Evolutionary conservation across 306 rosid genomes (phyloP), one percentile per base, ranked within the genome.

Genomic region (Cyamopsis tetragonoloba): DNA sequence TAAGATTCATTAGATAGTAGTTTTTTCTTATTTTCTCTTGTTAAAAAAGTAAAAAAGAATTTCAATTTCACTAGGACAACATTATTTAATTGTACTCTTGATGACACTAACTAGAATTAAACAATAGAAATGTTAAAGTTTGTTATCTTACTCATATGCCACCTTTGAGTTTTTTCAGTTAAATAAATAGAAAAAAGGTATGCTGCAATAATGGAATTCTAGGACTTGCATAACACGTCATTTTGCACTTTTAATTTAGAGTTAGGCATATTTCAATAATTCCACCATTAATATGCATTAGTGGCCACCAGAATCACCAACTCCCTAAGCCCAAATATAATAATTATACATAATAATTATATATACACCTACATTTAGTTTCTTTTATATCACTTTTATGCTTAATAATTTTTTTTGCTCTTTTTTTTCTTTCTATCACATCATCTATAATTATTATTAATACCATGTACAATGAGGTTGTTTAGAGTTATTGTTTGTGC

Each of bases 61-160:
- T 26, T 34, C 15, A 27, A 11, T 19, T 17, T n/a, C 4, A 20
- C 4, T 2, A 35, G 62, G 62, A 38, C 56, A 22, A 48, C 2
- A 5, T 47, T 61, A 13, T 20, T 12, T 57, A n/a, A n/a, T n/a
- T n/a, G n/a, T 10, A 0, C 0, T 2, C 3, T 30, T 1, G 12
- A 7, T 7, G 9, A 42, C 6, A 10, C 0, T 38, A 26, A 0
- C 14, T 12, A 69, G 0, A 9, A 70, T 31, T 70, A 28, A 44
- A 70, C 3, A 54, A 10, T 31, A 39, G 38, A 4, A 13, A 24
- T 5, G 10, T 20, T 43, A 9, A 57, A 32, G 5, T 43, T 41
- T 74, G 61, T 43, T 34, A 17, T 69, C 79, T 55, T 74, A 74
- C 66, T 74, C 79, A 65, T 44, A 43, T 31, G 15, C 28, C 78